Conservation (phyloP, 2,329 filamentous ascomycete species). For the Cytospora leucostoma region DNA sequence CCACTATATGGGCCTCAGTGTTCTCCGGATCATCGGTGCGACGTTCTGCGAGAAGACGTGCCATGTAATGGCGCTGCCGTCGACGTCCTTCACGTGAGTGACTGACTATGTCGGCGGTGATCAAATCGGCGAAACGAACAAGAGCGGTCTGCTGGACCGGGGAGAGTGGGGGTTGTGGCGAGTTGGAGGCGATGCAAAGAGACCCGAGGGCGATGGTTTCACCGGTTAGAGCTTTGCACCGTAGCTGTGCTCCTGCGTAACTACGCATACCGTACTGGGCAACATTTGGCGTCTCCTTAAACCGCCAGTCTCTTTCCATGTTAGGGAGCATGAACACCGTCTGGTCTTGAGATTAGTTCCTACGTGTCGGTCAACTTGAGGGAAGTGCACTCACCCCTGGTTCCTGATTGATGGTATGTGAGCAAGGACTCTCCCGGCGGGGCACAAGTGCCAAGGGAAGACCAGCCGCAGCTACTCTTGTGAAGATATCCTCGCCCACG, state of each 20-base stretch:
- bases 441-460: slow-evolving; percentile 45
- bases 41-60: slow-evolving; percentile 36
- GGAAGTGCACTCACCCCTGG: slow-evolving; percentile 32
- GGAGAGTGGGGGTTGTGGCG: slow-evolving; percentile 37
- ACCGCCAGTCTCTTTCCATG: slow-evolving; percentile 48
- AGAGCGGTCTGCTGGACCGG: slow-evolving; percentile 34
- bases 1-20: slow-evolving; percentile 21
- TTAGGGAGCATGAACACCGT: slow-evolving; percentile 44
- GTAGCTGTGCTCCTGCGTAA: slow-evolving; percentile 45
- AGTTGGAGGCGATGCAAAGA: slow-evolving; percentile 45
- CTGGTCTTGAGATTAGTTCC: slow-evolving; percentile 24
- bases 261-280: slow-evolving; percentile 42
- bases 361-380: neutral
- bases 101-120: slow-evolving; percentile 43
- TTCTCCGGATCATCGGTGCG: slow-evolving; percentile 4
- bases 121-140: slow-evolving; percentile 36
- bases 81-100: slow-evolving; percentile 42
- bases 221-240: slow-evolving; percentile 42
- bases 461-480: slow-evolving; percentile 44
- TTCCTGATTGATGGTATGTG: slow-evolving; percentile 44
- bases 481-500: slow-evolving; percentile 45
- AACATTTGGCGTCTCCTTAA: slow-evolving; percentile 43
- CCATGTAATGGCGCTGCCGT: slow-evolving; percentile 42
- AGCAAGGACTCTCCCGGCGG: slow-evolving; percentile 47
- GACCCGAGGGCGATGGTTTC: slow-evolving; percentile 44